These are phyloP conservation scores for Skeletonema menzelii DNA, from an alignment of 108 stramenopile genomes.

Conservation along the genomic window DNA sequence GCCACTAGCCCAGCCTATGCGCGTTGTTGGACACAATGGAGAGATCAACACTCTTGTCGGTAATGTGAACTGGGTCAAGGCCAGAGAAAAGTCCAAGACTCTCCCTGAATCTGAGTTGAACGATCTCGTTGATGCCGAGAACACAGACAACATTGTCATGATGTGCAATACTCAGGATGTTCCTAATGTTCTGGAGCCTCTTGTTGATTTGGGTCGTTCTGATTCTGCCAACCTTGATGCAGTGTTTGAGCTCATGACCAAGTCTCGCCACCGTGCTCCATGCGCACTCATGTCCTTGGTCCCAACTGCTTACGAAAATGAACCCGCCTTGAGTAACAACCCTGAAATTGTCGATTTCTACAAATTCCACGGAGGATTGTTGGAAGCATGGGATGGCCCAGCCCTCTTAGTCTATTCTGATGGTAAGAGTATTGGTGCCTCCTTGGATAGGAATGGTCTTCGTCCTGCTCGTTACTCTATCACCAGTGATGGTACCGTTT, in stretches of 20 bases:
- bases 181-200: conserved; percentile 77
- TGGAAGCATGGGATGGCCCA: conserved; percentile 99
- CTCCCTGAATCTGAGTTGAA: conserved; percentile 33
- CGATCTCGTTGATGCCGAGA: conserved; percentile 78
- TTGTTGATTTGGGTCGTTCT: conserved; percentile 79
- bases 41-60: conserved; percentile 96
- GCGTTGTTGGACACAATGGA: conserved; percentile 94
- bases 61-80: conserved; percentile 97
- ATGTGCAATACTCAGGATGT: conserved; percentile 89
- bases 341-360: conserved; percentile 95
- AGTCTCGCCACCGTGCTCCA: conserved; percentile 88
- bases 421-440: conserved; percentile 92
- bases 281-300: conserved; percentile 92
- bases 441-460: conserved; percentile 91
- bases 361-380: conserved; percentile 94
- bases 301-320: conserved; percentile 90
- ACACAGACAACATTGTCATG: conserved; percentile 81
- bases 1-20: conserved; percentile 95
- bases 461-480: conserved; percentile 93
- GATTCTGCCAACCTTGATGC: conserved; percentile 97
- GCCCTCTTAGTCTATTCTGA: conserved; percentile 95
- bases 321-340: conserved; percentile 79
- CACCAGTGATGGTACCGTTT: conserved; percentile 90
- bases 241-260: conserved; percentile 93
- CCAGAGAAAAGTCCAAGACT: conserved; percentile 84